phyloP scores from a whole-genome alignment of 257 asterid species.

The Nicotiana benthamiana region DNA sequence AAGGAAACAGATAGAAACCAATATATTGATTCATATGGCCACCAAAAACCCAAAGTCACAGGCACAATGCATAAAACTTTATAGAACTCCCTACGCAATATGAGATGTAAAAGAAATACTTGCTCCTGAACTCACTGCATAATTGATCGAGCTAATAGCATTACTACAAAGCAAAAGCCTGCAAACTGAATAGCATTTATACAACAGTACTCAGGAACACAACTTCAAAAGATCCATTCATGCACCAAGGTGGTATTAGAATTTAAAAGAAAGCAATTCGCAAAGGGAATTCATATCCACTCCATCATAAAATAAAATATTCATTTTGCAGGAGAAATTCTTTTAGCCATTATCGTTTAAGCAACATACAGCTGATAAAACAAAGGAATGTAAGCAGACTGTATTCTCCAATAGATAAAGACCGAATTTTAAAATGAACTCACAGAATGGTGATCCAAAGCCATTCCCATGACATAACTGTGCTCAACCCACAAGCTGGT shows the following conservation, averaged over 20 bases:
- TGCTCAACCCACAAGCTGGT: constrained; percentile 81
- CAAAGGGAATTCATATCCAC: background rate
- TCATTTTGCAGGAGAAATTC: background rate
- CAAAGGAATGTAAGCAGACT: background rate
- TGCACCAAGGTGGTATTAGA: background rate
- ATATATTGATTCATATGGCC: background rate
- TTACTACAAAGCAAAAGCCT: background rate
- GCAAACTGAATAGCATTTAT: background rate
- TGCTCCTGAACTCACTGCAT: background rate
- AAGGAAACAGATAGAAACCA: background rate
- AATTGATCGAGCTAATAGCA: background rate
- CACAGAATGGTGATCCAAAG: constrained; percentile 46
- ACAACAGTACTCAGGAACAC: background rate
- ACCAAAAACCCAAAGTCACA: background rate
- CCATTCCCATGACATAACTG: constrained; percentile 57
- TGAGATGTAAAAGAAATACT: background rate
- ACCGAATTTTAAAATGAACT: constrained; percentile 21
- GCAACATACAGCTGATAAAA: background rate
- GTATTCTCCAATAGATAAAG: background rate
- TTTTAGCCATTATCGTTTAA: background rate
- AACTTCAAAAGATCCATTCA: background rate
- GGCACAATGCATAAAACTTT: background rate
- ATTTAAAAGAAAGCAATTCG: background rate
- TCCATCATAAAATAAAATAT: background rate
- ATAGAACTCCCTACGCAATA: background rate